These are phyloP conservation scores for Zopfia rhizophila DNA, from an alignment of 2,329 filamentous ascomycete species.

Conservation along the genomic window DNA sequence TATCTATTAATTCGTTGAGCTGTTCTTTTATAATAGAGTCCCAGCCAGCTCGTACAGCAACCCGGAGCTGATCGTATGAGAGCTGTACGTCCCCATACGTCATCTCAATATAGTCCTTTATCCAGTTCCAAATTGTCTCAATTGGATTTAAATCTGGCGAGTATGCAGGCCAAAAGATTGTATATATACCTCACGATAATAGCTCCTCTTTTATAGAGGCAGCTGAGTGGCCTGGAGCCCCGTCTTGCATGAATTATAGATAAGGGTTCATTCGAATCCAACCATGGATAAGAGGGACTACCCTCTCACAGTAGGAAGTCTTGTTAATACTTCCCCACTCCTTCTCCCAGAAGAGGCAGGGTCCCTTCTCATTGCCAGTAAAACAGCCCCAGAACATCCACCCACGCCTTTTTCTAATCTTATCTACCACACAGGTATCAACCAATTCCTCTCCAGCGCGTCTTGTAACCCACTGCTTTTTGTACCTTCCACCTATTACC, in stretches of 20 bases:
- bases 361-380: slow-evolving; percentile 5
- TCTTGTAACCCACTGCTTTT: slow-evolving; percentile 11
- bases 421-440: slow-evolving; percentile 3
- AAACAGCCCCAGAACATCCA: slow-evolving; percentile 11
- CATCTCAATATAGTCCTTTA: slow-evolving; percentile 19
- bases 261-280: slow-evolving; percentile 12
- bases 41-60: slow-evolving; percentile 1
- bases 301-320: slow-evolving; percentile 14
- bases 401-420: neutral
- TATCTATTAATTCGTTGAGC: slow-evolving; percentile 7
- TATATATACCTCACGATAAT: neutral
- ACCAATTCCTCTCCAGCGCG: slow-evolving; percentile 1
- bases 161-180: slow-evolving; percentile 16
- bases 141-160: slow-evolving; percentile 21
- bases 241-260: slow-evolving; percentile 19
- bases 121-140: slow-evolving; percentile 14
- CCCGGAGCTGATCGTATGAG: slow-evolving; percentile 5
- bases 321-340: slow-evolving; percentile 18
- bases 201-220: slow-evolving; percentile 3
- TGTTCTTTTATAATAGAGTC: neutral
- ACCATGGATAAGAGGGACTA: slow-evolving; percentile 21
- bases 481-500: slow-evolving; percentile 5
- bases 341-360: slow-evolving; percentile 20
- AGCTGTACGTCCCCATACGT: neutral
- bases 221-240: slow-evolving; percentile 7